phyloP scores from a whole-genome alignment of 805 yeast species.

The Pichia sporocuriosa region DNA sequence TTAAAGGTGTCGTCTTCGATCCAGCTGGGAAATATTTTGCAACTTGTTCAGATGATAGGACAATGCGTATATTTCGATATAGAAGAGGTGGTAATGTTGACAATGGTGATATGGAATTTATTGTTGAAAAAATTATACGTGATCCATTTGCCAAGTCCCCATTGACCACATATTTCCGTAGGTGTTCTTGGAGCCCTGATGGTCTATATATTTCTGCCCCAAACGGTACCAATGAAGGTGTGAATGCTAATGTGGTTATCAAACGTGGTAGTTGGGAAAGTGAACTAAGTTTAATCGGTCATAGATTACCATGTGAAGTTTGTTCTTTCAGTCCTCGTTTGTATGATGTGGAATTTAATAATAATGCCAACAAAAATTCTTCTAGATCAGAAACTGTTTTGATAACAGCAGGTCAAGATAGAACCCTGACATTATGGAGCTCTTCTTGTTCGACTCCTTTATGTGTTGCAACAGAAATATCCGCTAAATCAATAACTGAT shows the following conservation, averaged over 20 bases:
- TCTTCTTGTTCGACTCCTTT: constrained; percentile 72
- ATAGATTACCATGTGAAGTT: constrained; percentile 81
- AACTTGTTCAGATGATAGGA: constrained; percentile 92
- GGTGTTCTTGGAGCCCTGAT: constrained; percentile 88
- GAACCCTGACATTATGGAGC: constrained; percentile 82
- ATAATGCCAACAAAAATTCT: neutral
- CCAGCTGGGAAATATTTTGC: constrained; percentile 98
- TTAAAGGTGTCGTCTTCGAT: constrained; percentile 94
- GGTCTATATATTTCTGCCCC: constrained; percentile 84
- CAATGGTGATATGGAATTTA: constrained; percentile 66
- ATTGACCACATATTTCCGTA: constrained; percentile 79
- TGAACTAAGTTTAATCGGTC: constrained; percentile 70
- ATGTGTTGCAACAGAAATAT: constrained; percentile 69
- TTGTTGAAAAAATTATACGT: constrained; percentile 74
- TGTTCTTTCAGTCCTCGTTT: constrained; percentile 67
- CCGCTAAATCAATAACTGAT: constrained; percentile 77
- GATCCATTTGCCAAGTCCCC: constrained; percentile 89
- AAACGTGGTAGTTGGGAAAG: constrained; percentile 78
- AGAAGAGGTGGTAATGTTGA: constrained; percentile 58
- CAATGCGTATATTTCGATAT: constrained; percentile 81
- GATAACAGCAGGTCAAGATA: constrained; percentile 97
- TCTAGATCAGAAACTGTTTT: constrained; percentile 45
- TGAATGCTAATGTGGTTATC: constrained; percentile 63
- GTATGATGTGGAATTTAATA: constrained; percentile 32
- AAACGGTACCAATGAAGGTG: constrained; percentile 79